phyloP scores from a whole-genome alignment of 129 eudicot genomes.

The Gnaphalium uliginosum region DNA sequence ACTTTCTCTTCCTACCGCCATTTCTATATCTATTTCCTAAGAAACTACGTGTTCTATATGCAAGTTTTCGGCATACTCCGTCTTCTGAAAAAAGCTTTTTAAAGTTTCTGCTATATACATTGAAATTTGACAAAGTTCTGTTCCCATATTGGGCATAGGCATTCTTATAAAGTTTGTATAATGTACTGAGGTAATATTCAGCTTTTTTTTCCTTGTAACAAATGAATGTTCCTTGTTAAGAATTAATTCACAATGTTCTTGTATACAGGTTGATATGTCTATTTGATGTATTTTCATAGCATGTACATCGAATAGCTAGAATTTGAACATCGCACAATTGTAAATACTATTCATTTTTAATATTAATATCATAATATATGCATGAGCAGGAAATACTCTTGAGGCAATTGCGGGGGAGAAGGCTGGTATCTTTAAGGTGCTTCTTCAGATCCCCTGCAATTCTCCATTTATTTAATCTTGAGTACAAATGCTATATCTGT shows the following conservation, averaged over 20 bases:
- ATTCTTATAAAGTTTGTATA: not conserved
- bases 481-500: not conserved
- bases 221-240: not conserved
- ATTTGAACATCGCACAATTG: constrained; percentile 3
- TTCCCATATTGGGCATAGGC: not conserved
- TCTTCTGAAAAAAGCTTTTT: not conserved
- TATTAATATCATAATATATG: constrained; percentile 19
- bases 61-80: constrained; percentile 6
- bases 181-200: not conserved
- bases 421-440: constrained; percentile 95
- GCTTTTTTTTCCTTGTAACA: not conserved
- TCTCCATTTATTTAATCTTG: not conserved
- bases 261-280: not conserved
- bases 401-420: constrained; percentile 91
- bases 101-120: not conserved
- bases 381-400: constrained; percentile 74
- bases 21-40: not conserved
- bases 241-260: not conserved
- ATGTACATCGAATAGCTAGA: constrained; percentile 14
- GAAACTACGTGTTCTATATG: not conserved
- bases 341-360: not conserved
- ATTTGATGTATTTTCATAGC: not conserved
- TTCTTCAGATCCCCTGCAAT: not conserved
- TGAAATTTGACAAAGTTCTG: not conserved
- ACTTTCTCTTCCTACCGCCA: not conserved